Evolutionary conservation across 2,329 filamentous ascomycete genomes (phyloP).

Genomic region (Botryotinia calthae): DNA sequence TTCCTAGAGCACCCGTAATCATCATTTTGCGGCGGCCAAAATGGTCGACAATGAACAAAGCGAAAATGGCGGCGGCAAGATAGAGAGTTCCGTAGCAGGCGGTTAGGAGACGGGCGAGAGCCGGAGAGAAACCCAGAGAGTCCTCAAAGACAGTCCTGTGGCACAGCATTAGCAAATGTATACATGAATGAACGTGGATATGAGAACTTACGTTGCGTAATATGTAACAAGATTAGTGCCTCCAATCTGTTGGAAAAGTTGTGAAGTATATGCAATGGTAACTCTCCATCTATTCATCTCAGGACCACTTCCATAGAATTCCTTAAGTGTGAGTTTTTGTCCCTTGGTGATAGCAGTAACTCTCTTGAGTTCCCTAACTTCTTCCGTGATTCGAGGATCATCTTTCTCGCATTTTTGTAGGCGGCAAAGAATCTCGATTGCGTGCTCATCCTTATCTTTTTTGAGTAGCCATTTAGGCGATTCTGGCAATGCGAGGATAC

Average conservation of each 20-base stretch:
- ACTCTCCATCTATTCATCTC: conserved; percentile 54
- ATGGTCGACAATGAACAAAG: conserved; percentile 52
- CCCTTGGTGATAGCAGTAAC: conserved; percentile 40
- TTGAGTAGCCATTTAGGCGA: conserved; percentile 46
- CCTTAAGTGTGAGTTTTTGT: conserved; percentile 27
- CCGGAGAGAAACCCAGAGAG: conserved; percentile 57
- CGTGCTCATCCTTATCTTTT: conserved; percentile 23
- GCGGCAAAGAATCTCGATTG: conserved; percentile 34
- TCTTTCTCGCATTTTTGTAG: conserved; percentile 24
- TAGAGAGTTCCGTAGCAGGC: conserved; percentile 43
- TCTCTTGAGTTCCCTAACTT: conserved; percentile 34
- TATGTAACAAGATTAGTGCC: conserved; percentile 47
- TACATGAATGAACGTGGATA: neutral
- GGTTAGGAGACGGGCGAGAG: conserved; percentile 41
- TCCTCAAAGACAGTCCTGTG: conserved; percentile 54
- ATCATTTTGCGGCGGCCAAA: conserved; percentile 48
- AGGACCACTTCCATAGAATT: conserved; percentile 37
- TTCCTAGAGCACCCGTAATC: conserved; percentile 54
- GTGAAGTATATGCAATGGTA: conserved; percentile 48
- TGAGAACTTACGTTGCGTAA: conserved; percentile 52
- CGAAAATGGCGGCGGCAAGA: conserved; percentile 67
- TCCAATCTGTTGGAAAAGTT: conserved; percentile 52
- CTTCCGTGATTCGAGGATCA: conserved; percentile 26
- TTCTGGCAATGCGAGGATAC: conserved; percentile 54
- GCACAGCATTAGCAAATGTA: neutral